phyloP scores from a whole-genome alignment of 129 eudicot genomes.

The sunflower (Helianthus annuus) region DNA sequence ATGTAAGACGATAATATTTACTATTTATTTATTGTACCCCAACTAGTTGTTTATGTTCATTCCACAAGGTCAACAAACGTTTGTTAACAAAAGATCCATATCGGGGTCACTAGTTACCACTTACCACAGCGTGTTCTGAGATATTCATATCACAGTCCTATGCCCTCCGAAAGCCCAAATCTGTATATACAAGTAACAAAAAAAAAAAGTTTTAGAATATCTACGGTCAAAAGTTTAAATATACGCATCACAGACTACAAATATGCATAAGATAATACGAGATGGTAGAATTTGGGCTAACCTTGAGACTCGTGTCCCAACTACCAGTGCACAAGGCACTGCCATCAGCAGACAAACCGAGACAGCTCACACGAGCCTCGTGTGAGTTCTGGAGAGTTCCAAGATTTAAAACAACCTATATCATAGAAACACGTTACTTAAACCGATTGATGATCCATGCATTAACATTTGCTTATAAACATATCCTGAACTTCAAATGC shows the following conservation, averaged over 20 bases:
- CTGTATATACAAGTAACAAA: slow-evolving; percentile 42
- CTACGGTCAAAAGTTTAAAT: slow-evolving; percentile 1
- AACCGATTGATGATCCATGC: background rate
- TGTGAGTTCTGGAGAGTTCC: slow-evolving; percentile 94
- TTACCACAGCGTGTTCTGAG: background rate
- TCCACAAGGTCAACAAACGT: slow-evolving; percentile 27
- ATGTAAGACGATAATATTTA: slow-evolving; percentile 28
- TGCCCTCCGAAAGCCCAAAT: slow-evolving; percentile 99
- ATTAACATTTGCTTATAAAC: slow-evolving; percentile 4
- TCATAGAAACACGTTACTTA: background rate
- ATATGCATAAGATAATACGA: slow-evolving; percentile 12
- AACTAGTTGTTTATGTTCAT: slow-evolving; percentile 27
- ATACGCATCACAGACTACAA: background rate
- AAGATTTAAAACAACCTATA: slow-evolving; percentile 78
- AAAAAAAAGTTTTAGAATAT: background rate
- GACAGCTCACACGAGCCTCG: slow-evolving; percentile 78
- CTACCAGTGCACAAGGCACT: slow-evolving; percentile 99
- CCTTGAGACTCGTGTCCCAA: slow-evolving; percentile 95
- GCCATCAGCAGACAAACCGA: slow-evolving; percentile 98
- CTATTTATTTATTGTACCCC: slow-evolving; percentile 16
- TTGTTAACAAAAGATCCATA: slow-evolving; percentile 9
- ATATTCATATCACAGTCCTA: slow-evolving; percentile 60
- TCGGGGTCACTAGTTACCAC: slow-evolving; percentile 20
- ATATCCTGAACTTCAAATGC: background rate
- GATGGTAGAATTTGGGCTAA: slow-evolving; percentile 33